Conservation (phyloP, 768 basidiomycete species). For the Phylloporus rhodoxanthus region DNA sequence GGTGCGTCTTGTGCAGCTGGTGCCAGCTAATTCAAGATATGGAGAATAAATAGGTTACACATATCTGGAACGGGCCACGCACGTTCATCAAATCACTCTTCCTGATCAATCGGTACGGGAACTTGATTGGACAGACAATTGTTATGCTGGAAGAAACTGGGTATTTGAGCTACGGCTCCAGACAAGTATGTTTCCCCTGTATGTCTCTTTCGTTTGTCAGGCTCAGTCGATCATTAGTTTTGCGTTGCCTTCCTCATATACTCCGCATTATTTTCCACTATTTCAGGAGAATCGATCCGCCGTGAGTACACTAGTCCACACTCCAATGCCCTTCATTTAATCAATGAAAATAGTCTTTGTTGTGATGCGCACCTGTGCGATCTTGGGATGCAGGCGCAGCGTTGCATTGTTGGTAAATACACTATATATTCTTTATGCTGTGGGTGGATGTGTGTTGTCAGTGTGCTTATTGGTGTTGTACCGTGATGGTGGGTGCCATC, state of each 20-base stretch:
- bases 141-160: constrained; percentile 21
- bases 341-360: constrained; percentile 17
- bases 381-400: constrained; percentile 11
- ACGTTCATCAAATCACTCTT: constrained; percentile 5
- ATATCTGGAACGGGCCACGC: constrained; percentile 11
- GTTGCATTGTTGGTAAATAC: neutral
- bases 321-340: no score
- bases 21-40: neutral
- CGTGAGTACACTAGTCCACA: no score
- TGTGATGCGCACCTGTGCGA: constrained; percentile 20
- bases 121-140: constrained; percentile 18
- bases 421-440: constrained; percentile 2
- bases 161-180: constrained; percentile 11
- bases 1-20: constrained; percentile 8
- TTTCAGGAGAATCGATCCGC: no score
- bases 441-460: neutral
- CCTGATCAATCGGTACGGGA: constrained; percentile 13
- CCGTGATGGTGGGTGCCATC: no score
- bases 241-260: no score
- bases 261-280: no score
- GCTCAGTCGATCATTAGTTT: no score
- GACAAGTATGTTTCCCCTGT: neutral
- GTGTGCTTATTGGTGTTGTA: no score
- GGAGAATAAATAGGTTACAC: constrained; percentile 5
- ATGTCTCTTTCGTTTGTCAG: no score